Conservation (phyloP, 1,139 yeast species). For the Debaryomyces psychrophilus region DNA sequence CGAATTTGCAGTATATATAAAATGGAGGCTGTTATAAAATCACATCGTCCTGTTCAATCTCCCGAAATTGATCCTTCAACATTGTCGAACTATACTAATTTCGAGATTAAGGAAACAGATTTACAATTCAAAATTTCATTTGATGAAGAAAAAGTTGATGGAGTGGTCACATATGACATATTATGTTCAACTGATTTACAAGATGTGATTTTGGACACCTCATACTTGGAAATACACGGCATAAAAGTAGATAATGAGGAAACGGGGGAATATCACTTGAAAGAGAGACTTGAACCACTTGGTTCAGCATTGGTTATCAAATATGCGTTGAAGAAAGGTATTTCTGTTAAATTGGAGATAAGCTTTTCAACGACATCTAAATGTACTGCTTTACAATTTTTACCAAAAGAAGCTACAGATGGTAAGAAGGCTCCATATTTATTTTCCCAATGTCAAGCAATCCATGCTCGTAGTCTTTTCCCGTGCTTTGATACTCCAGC, state of each 20-base stretch:
- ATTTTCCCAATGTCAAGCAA: conserved; percentile 90
- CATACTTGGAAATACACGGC: conserved; percentile 55
- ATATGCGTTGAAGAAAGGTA: conserved; percentile 18
- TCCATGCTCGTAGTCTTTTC: conserved; percentile 84
- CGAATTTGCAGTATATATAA: background rate
- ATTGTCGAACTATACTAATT: conserved; percentile 40
- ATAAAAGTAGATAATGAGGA: conserved; percentile 48
- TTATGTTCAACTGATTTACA: conserved; percentile 25
- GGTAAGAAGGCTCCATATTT: conserved; percentile 74
- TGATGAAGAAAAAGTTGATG: conserved; percentile 52
- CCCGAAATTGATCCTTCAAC: conserved; percentile 58
- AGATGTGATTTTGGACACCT: conserved; percentile 65
- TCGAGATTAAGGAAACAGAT: conserved; percentile 44
- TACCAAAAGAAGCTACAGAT: conserved; percentile 76
- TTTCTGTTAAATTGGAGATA: conserved; percentile 40
- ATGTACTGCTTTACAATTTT: conserved; percentile 88
- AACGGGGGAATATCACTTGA: conserved; percentile 37
- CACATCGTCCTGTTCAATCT: conserved; percentile 40
- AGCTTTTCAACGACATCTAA: conserved; percentile 67
- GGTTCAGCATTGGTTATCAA: conserved; percentile 63
- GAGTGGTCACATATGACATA: conserved; percentile 57
- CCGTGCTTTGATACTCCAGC: conserved; percentile 95
- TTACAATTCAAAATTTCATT: conserved; percentile 62
- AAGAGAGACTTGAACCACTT: conserved; percentile 59
- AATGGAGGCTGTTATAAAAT: conserved; percentile 14